Evolutionary conservation across 2,329 filamentous ascomycete species (phyloP), one percentile per base, ranked within the genome.

Genomic region (Tolypocladium paradoxum): DNA sequence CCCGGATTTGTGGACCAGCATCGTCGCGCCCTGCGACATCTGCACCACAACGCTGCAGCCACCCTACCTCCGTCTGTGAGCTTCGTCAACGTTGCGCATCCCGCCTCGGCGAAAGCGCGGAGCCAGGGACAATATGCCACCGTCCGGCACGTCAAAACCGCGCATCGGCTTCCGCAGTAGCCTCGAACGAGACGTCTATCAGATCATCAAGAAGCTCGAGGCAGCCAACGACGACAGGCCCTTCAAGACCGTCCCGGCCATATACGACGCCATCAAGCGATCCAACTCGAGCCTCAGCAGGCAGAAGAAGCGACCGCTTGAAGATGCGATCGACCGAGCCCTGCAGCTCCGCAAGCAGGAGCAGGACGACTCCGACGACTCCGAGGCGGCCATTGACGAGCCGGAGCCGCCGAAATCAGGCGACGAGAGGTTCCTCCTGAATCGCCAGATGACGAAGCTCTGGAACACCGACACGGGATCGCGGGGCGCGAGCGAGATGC

Each of bases 261-360:
- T 95, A 1, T 96, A 93, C 65, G 85, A 90, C 38, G 82, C 81
- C 54, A 90, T 97, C 56, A 88, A 90, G 61, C 73, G 76, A 50
- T 96, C 90, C 16, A 96, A 96, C 66, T 95, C 90, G 0, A 90
- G 87, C 60, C 71, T 97, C 24, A 89, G 88, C 57, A 78, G 93
- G 24, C 83, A 87, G 59, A 90, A 89, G 38, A 95, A 93, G 68
- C 85, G 84, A 56, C 76, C 86, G 0, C 72, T 97, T 1, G 88
- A 96, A 66, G 88, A 93, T 57, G 86, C 87, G 36, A 89, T 97
- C 57, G 90, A 95, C 56, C 78, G 89, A 8, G 89, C 91, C 0
- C 72, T 96, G 18, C 80, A 84, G 8, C 82, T 90, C 20, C 74
- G 92, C 6, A 85, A 84, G 58, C 82, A 88, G 59, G 79, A 84